phyloP scores from a whole-genome alignment of 768 basidiomycete genomes.

The Boletus rubroflammeus region DNA sequence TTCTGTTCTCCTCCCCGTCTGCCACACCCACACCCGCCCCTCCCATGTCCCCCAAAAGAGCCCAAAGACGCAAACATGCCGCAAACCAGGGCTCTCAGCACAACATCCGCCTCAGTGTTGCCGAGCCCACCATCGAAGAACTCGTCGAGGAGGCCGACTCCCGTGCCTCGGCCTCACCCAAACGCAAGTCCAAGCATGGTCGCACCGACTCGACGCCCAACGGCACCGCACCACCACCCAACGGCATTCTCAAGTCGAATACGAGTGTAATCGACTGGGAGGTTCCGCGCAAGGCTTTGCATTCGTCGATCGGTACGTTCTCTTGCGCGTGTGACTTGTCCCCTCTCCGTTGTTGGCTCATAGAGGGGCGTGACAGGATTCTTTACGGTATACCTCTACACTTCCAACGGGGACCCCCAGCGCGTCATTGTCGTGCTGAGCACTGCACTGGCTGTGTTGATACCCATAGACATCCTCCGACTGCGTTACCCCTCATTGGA shows the following conservation, averaged over 20 bases:
- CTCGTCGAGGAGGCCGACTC: constrained; percentile 22
- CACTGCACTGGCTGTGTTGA: constrained; percentile 61
- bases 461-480: constrained; percentile 73
- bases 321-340: not conserved
- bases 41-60: constrained; percentile 38
- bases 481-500: constrained; percentile 64
- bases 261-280: constrained; percentile 66
- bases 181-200: constrained; percentile 16
- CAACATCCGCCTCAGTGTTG: not conserved
- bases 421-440: constrained; percentile 61
- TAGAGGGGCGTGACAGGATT: constrained; percentile 44
- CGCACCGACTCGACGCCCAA: constrained; percentile 8
- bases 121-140: constrained; percentile 23
- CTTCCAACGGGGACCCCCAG: constrained; percentile 43
- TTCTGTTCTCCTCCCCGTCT: constrained; percentile 39
- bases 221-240: constrained; percentile 3
- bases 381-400: constrained; percentile 57
- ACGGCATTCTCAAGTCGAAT: constrained; percentile 10
- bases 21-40: constrained; percentile 11
- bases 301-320: constrained; percentile 81
- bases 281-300: constrained; percentile 82
- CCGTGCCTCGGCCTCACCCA: constrained; percentile 13
- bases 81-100: constrained; percentile 26
- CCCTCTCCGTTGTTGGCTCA: constrained; percentile 1
- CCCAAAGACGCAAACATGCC: constrained; percentile 19